Percentiles rank a stretch among this genome's conserved stretches.
Conservation (phyloP, 805 yeast species). For the Monosporozyma solicola region DNA sequence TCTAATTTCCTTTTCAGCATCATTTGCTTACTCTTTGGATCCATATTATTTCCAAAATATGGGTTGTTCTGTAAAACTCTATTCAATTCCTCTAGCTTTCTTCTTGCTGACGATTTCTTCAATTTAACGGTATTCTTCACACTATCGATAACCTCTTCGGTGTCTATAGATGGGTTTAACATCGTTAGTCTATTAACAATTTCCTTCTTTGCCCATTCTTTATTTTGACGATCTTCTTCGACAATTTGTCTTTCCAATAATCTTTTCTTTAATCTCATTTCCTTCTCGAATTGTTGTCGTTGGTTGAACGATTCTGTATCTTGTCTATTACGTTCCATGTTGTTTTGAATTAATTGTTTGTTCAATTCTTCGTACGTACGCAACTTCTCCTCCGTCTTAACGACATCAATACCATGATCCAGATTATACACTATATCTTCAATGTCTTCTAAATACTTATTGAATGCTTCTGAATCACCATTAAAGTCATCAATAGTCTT, state of each 20-base stretch:
- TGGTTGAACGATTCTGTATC: conserved; percentile 58
- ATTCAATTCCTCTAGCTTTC: conserved; percentile 38
- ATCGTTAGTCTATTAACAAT: conserved; percentile 42
- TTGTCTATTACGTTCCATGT: conserved; percentile 61
- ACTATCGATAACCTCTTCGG: conserved; percentile 42
- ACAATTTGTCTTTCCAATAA: conserved; percentile 56
- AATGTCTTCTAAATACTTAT: conserved; percentile 72
- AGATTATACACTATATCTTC: conserved; percentile 76
- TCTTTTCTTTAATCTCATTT: conserved; percentile 42
- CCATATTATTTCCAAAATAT: conserved; percentile 22
- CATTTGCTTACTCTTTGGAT: conserved; percentile 8
- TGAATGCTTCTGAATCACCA: conserved; percentile 46
- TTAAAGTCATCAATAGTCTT: conserved; percentile 68
- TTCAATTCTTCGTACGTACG: conserved; percentile 65
- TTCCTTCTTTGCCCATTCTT: conserved; percentile 47
- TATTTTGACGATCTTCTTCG: conserved; percentile 47
- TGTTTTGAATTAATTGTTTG: conserved; percentile 64
- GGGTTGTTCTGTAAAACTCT: conserved; percentile 31
- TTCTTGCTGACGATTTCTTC: conserved; percentile 57
- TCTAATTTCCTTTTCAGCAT: conserved; percentile 1
- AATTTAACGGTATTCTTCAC: conserved; percentile 43
- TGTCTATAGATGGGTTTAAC: conserved; percentile 29
- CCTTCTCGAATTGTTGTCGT: conserved; percentile 61
- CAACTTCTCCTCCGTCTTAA: conserved; percentile 55
- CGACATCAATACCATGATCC: conserved; percentile 59